These are phyloP conservation scores for Cicer yamashitae DNA, from an alignment of 306 rosid genomes.

Conservation along the genomic window DNA sequence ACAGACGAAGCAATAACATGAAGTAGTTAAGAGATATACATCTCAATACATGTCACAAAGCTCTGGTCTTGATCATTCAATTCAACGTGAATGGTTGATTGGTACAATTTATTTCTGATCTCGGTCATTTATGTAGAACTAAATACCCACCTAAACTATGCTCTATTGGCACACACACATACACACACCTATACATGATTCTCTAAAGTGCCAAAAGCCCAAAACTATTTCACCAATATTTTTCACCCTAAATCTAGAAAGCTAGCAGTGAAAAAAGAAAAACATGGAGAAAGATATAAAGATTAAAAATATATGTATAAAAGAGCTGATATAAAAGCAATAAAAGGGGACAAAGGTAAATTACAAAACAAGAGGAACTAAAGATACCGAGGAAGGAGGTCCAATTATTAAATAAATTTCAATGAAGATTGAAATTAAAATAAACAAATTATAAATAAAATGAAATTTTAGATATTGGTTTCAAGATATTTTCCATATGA, in stretches of 20 bases:
- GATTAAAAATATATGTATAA: conserved; percentile 2
- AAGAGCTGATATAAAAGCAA: conserved; percentile 1
- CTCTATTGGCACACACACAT: not conserved
- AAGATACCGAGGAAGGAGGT: not conserved
- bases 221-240: conserved; percentile 17
- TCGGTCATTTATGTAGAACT: not conserved
- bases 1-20: conserved; percentile 9
- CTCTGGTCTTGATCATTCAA: not conserved
- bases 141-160: not conserved
- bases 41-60: conserved; percentile 12
- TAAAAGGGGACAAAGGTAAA: conserved; percentile 5
- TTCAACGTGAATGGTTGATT: not conserved
- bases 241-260: conserved; percentile 26
- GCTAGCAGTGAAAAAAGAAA: not conserved
- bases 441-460: not conserved
- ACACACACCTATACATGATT: conserved; percentile 5
- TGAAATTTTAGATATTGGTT: not conserved
- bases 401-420: conserved; percentile 16
- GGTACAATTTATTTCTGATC: not conserved
- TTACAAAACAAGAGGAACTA: not conserved
- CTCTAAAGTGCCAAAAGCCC: conserved; percentile 30
- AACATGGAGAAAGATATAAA: not conserved
- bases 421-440: conserved; percentile 7
- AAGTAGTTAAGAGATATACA: conserved; percentile 25
- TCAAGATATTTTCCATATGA: conserved; percentile 5